phyloP scores from a whole-genome alignment of 345 rosid genomes.

The Hibiscus tridactylites region DNA sequence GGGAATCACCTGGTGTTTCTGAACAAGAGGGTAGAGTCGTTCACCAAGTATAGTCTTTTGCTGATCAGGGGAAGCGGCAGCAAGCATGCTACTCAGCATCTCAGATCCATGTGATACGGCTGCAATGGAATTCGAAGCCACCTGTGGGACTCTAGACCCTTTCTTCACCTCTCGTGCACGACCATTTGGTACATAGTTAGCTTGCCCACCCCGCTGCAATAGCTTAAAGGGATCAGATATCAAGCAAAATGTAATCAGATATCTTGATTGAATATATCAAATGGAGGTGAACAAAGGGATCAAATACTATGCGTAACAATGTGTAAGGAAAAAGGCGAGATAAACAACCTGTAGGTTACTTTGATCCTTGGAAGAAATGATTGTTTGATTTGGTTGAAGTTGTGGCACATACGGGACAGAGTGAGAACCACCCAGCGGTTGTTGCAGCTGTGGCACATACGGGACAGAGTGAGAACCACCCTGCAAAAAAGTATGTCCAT shows the following conservation, averaged over 20 bases:
- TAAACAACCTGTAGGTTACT: constrained; percentile 42
- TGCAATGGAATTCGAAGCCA: constrained; percentile 26
- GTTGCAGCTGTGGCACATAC: constrained; percentile 36
- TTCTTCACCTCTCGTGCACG: constrained; percentile 32
- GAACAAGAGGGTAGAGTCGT: constrained; percentile 53
- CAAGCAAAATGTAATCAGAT: not conserved
- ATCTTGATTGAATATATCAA: not conserved
- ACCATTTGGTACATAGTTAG: constrained; percentile 33
- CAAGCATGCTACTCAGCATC: constrained; percentile 50
- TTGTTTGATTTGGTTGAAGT: constrained; percentile 32
- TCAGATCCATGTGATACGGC: constrained; percentile 28
- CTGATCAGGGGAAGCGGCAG: constrained; percentile 44
- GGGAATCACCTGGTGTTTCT: constrained; percentile 48
- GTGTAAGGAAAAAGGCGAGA: not conserved
- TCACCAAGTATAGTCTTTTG: constrained; percentile 65
- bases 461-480: constrained; percentile 29
- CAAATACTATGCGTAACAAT: not conserved
- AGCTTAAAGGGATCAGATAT: not conserved
- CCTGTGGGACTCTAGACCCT: constrained; percentile 21
- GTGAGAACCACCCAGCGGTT: constrained; percentile 27
- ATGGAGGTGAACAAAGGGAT: not conserved
- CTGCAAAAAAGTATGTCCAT: constrained; percentile 31
- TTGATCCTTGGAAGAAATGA: constrained; percentile 37
- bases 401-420: constrained; percentile 35
- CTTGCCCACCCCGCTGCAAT: constrained; percentile 30